Evolutionary conservation across 768 basidiomycete species (phyloP).

Genomic region (Lentinus tigrinus): DNA sequence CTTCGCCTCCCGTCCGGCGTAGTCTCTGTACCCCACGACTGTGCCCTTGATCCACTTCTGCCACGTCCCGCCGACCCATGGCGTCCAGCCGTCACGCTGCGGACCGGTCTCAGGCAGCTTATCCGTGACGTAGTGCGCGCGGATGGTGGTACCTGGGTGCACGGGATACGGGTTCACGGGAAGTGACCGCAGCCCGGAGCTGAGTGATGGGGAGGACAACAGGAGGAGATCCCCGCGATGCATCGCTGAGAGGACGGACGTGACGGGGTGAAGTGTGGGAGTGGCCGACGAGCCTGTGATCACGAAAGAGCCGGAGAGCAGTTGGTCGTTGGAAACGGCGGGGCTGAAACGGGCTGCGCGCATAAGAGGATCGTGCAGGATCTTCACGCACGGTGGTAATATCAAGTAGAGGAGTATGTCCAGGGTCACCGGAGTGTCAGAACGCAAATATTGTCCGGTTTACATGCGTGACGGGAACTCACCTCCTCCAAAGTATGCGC

Average conservation of each 20-base stretch:
- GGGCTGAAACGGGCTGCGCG: slow-evolving; percentile 12
- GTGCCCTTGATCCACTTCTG: slow-evolving; percentile 51
- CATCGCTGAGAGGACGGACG: slow-evolving; percentile 51
- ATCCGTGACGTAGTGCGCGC: slow-evolving; percentile 54
- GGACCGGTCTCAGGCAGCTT: slow-evolving; percentile 28
- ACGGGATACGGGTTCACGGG: slow-evolving; percentile 67
- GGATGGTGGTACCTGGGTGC: slow-evolving; percentile 42
- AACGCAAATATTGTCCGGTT: background rate
- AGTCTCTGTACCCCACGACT: slow-evolving; percentile 59
- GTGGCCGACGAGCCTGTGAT: slow-evolving; percentile 36
- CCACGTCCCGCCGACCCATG: slow-evolving; percentile 55
- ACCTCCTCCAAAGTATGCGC: slow-evolving; percentile 67
- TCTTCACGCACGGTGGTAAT: slow-evolving; percentile 24
- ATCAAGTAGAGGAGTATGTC: background rate
- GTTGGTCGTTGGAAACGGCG: slow-evolving; percentile 13
- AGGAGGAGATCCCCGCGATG: slow-evolving; percentile 58
- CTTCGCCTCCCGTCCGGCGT: slow-evolving; percentile 54
- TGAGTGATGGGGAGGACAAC: slow-evolving; percentile 28
- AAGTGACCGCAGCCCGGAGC: slow-evolving; percentile 39
- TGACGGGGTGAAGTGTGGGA: slow-evolving; percentile 39
- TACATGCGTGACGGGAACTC: slow-evolving; percentile 4
- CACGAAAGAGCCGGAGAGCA: slow-evolving; percentile 43
- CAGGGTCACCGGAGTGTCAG: background rate
- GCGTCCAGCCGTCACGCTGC: slow-evolving; percentile 41
- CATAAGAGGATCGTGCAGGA: slow-evolving; percentile 34